These are phyloP conservation scores for Ceratobasidium theobromae DNA, from an alignment of 1,284 basidiomycete genomes.

Conservation along the genomic window DNA sequence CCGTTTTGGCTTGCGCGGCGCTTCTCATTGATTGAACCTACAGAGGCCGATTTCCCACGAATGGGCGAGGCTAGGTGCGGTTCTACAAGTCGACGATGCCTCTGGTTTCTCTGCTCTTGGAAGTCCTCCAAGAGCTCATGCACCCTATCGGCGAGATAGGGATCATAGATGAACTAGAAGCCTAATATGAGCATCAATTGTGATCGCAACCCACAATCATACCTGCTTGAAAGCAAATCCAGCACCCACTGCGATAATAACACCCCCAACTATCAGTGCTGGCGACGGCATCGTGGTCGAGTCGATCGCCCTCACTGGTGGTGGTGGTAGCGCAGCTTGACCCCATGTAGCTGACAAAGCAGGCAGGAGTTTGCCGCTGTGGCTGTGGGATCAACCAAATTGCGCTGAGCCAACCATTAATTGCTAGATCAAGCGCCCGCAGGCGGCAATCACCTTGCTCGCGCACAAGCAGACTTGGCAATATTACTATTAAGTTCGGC, in stretches of 20 bases:
- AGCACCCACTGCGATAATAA: conserved; percentile 28
- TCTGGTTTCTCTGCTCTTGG: neutral
- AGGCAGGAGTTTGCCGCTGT: too few species aligned
- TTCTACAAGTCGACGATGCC: conserved; percentile 7
- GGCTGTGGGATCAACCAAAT: too few species aligned
- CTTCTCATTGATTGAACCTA: conserved; percentile 22
- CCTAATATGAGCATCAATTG: neutral
- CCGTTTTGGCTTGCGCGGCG: neutral
- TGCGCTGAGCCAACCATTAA: too few species aligned
- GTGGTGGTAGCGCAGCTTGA: too few species aligned
- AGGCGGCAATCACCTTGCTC: too few species aligned
- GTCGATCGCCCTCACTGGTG: too few species aligned
- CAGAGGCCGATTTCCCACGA: conserved; percentile 21
- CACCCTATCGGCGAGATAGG: conserved; percentile 13
- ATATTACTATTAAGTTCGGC: too few species aligned
- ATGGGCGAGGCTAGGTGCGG: conserved; percentile 10
- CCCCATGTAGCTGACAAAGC: too few species aligned
- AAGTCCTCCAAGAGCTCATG: conserved; percentile 12
- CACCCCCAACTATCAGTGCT: conserved; percentile 24
- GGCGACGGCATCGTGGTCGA: conserved; percentile 27
- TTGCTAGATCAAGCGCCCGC: too few species aligned
- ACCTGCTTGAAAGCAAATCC: conserved; percentile 31
- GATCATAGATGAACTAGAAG: conserved; percentile 28
- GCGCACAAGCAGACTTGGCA: too few species aligned
- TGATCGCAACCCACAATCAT: neutral